These are phyloP conservation scores for Aegilops sharonensis DNA, from an alignment of 176 grass and related monocot species.

Conservation along the genomic window DNA sequence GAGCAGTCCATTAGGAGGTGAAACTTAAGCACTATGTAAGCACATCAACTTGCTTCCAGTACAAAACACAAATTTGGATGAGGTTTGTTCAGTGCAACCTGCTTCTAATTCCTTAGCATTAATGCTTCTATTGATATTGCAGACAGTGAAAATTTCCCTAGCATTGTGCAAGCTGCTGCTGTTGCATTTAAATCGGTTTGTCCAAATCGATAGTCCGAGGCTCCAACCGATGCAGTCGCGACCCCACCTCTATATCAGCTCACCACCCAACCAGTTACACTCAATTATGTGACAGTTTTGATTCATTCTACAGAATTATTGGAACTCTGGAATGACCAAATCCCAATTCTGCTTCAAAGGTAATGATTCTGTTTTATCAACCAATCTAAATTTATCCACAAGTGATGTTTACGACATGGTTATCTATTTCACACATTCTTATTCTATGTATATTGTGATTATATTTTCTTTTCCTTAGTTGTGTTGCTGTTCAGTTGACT, in stretches of 20 bases:
- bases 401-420: constrained; percentile 4
- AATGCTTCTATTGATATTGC: constrained; percentile 19
- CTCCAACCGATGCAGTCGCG: background rate
- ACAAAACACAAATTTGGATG: no score
- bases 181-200: constrained; percentile 73
- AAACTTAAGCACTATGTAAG: no score
- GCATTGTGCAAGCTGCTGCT: constrained; percentile 54
- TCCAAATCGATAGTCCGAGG: constrained; percentile 15
- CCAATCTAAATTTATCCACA: background rate
- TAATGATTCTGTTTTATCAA: constrained; percentile 14
- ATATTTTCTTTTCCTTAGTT: background rate
- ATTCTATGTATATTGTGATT: background rate
- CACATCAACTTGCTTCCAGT: no score
- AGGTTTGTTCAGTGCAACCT: no score
- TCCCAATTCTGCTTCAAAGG: constrained; percentile 12
- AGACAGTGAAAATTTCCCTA: constrained; percentile 59
- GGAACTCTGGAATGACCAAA: constrained; percentile 17
- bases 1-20: no score
- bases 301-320: background rate
- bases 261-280: background rate
- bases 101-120: background rate
- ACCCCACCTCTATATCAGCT: background rate
- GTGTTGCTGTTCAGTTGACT: background rate
- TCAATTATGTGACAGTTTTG: background rate
- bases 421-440: background rate